A percentile compares a stretch with the other conserved stretches of the same genome.
These are phyloP conservation scores for Corylus avellana DNA, from an alignment of 306 rosid species.

Conservation along the genomic window DNA sequence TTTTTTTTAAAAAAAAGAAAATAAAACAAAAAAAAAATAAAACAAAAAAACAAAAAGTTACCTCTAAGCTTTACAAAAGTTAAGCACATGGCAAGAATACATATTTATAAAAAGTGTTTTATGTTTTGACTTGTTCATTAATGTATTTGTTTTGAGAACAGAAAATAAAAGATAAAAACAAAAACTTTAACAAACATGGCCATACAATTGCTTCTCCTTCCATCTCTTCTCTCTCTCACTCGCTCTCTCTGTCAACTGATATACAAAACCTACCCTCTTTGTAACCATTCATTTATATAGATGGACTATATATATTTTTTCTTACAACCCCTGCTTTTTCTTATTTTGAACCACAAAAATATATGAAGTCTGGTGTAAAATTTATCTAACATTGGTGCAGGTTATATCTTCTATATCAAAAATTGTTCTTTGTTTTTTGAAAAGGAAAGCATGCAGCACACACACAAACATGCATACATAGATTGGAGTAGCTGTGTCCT, in stretches of 20 bases:
- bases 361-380: not conserved
- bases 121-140: no score
- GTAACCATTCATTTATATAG: not conserved
- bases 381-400: not conserved
- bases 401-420: not conserved
- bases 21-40: no score
- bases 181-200: no score
- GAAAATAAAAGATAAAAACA: no score
- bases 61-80: no score
- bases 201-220: not conserved
- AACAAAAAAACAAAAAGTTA: no score
- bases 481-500: not conserved
- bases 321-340: not conserved
- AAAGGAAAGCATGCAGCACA: not conserved
- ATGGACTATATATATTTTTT: not conserved
- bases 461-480: not conserved
- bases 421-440: not conserved
- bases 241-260: not conserved
- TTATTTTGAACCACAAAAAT: not conserved
- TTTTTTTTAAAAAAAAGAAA: no score
- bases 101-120: no score
- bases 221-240: not conserved
- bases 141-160: no score
- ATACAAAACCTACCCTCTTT: not conserved
- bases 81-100: no score